Conservation (phyloP, 1,284 basidiomycete genomes). For the Heterobasidion parviporum region DNA sequence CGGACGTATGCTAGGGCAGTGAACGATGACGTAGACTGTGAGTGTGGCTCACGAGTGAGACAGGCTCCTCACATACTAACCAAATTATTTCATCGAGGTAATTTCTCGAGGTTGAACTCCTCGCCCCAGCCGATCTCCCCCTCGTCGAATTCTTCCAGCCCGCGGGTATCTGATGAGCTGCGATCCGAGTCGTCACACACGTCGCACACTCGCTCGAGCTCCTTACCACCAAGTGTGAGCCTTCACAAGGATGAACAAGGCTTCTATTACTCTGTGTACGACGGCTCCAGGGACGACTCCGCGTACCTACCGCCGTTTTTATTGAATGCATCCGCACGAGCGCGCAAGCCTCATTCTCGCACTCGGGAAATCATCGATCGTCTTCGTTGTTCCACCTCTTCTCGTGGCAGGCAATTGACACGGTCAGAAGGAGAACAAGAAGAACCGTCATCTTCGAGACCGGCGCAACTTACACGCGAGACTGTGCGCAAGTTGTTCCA, state of each 20-base stretch:
- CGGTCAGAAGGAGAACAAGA: neutral
- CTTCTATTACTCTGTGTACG: neutral
- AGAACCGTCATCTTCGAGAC: neutral
- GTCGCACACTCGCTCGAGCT: constrained; percentile 10
- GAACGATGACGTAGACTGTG: neutral
- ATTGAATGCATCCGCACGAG: constrained; percentile 6
- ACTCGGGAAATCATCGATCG: constrained; percentile 11
- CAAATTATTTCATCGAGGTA: neutral
- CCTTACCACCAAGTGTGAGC: constrained; percentile 9
- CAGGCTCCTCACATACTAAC: neutral
- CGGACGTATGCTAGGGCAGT: neutral
- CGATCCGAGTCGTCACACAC: constrained; percentile 8
- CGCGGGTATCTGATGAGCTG: constrained; percentile 8
- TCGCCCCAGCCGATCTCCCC: constrained; percentile 10
- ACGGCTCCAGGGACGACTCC: constrained; percentile 8
- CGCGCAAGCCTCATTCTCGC: constrained; percentile 8
- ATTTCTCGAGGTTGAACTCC: constrained; percentile 6
- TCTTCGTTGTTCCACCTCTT: constrained; percentile 3
- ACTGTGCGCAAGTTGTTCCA: constrained; percentile 11
- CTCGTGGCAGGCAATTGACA: constrained; percentile 3
- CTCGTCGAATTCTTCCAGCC: constrained; percentile 7
- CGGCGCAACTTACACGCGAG: constrained; percentile 1
- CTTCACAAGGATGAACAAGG: constrained; percentile 11
- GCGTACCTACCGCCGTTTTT: constrained; percentile 10
- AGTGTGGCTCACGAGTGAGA: neutral